Evolutionary conservation across 2,329 filamentous ascomycete species (phyloP), one percentile per base, ranked within the genome.

Genomic region (Capronia epimyces): DNA sequence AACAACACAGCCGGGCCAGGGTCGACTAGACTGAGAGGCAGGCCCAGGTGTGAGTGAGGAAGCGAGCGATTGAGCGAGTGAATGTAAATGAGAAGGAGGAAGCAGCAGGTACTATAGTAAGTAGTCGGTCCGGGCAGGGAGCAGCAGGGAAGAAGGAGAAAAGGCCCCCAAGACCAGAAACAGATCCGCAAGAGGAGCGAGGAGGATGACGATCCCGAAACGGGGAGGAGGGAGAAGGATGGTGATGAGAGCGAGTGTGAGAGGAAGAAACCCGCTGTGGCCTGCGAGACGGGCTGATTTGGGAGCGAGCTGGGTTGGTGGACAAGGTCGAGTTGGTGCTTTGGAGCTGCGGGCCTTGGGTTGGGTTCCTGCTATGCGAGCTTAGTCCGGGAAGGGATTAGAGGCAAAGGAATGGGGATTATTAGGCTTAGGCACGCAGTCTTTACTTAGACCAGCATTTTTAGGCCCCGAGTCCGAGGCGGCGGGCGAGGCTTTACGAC

Each of bases 111-210:
- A 20, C 15, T 37, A 18, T 20, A 20, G 34, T 37, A 18, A 20
- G 34, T 37, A 37, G 18, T 18, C 16, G 31, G 31, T 34, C 31
- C 8, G 15, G 2, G 32, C 18, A 36, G 43, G 45, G 45, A 29
- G 36, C 27, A 48, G 47, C 15, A 43, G 34, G 46, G 40, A 43
- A 27, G 49, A 40, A 37, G 12, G 15, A 15, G 34, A 37, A 15
- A 46, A 53, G 43, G 42, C 20, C 43, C 44, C 31, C 41, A 39
- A 41, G 48, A 43, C 44, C 41, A 46, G 44, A 52, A 50, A 52
- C 8, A 50, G 53, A 52, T 49, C 48, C 48, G 45, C 55, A 43
- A 42, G 55, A 47, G 27, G 43, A 55, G 48, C 34, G 24, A 50
- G 45, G 53, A 52, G 50, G 41, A 49, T 24, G 34, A 37, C 34